These are phyloP conservation scores for Aspergillus amoenus DNA, from an alignment of 2,329 filamentous ascomycete species.

Conservation along the genomic window DNA sequence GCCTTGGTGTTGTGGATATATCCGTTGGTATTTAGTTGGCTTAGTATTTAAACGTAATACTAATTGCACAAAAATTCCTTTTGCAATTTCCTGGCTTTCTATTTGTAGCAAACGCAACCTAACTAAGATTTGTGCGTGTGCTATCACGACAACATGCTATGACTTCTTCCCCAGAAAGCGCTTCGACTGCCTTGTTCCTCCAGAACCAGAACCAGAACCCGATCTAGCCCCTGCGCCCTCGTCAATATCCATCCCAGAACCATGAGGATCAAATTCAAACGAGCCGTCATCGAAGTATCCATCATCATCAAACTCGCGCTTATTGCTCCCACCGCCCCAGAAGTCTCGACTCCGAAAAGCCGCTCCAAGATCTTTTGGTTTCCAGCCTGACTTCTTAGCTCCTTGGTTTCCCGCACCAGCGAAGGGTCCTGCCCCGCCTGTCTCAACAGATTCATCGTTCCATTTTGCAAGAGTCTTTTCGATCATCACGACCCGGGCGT, in stretches of 20 bases:
- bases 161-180: slow-evolving; percentile 37
- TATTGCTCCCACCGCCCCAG: slow-evolving; percentile 31
- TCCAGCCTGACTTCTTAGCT: slow-evolving; percentile 12
- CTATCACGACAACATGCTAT: slow-evolving; percentile 12
- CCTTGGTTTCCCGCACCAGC: not conserved
- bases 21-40: slow-evolving; percentile 14
- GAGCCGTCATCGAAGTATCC: slow-evolving; percentile 36
- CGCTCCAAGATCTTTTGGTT: slow-evolving; percentile 11
- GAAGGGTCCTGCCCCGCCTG: not conserved
- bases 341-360: slow-evolving; percentile 13
- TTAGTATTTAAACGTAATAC: slow-evolving; percentile 6
- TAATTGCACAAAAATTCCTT: slow-evolving; percentile 2
- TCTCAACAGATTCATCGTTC: slow-evolving; percentile 17
- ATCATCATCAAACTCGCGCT: slow-evolving; percentile 43
- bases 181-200: slow-evolving; percentile 33
- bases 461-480: slow-evolving; percentile 50
- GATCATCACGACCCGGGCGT: slow-evolving; percentile 50
- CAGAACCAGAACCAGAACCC: slow-evolving; percentile 17
- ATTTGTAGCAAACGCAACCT: not conserved
- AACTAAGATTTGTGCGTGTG: not conserved
- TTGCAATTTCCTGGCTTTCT: not conserved
- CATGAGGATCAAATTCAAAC: slow-evolving; percentile 27
- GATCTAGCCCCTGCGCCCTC: slow-evolving; percentile 30
- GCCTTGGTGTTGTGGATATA: slow-evolving; percentile 21
- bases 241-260: slow-evolving; percentile 42